Conservation (phyloP, 805 yeast genomes). For the Candida methanosorbosa region DNA sequence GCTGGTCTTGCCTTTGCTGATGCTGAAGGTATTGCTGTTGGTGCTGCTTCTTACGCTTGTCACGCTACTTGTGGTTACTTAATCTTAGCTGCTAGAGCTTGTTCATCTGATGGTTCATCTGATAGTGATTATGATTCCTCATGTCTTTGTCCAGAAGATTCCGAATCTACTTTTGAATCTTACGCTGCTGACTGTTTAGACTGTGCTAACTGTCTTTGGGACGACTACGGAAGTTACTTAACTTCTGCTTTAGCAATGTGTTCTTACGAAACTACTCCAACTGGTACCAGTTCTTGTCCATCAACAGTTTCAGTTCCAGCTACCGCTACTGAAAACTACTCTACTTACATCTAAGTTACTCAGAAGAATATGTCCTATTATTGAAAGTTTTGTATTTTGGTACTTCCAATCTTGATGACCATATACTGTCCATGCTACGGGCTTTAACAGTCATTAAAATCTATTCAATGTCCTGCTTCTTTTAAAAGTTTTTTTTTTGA, state of each 20-base stretch:
- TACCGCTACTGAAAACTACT: conserved; percentile 10
- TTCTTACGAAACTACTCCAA: conserved; percentile 24
- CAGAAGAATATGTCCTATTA: no score
- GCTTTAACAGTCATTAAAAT: no score
- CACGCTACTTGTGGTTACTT: conserved; percentile 27
- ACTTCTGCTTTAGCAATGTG: conserved; percentile 23
- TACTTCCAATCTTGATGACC: no score
- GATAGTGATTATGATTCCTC: conserved; percentile 20
- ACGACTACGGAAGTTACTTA: conserved; percentile 25
- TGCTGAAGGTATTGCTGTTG: conserved; percentile 6
- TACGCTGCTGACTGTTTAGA: conserved; percentile 25
- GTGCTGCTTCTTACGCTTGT: conserved; percentile 21
- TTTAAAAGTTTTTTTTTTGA: no score
- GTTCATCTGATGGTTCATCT: conserved; percentile 14
- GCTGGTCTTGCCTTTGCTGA: conserved; percentile 13
- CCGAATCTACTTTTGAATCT: conserved; percentile 16
- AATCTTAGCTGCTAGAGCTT: conserved; percentile 21
- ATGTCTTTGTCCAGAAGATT: conserved; percentile 24
- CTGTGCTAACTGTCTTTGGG: conserved; percentile 34
- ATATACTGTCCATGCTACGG: no score
- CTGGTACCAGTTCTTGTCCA: conserved; percentile 23
- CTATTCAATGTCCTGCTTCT: no score
- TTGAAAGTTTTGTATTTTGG: no score
- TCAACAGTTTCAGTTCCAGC: conserved; percentile 7
- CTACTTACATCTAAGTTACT: no score